Percentiles rank a stretch among this genome's conserved stretches.
Evolutionary conservation across 768 basidiomycete genomes (phyloP).

Genomic region (Trametes punicea): DNA sequence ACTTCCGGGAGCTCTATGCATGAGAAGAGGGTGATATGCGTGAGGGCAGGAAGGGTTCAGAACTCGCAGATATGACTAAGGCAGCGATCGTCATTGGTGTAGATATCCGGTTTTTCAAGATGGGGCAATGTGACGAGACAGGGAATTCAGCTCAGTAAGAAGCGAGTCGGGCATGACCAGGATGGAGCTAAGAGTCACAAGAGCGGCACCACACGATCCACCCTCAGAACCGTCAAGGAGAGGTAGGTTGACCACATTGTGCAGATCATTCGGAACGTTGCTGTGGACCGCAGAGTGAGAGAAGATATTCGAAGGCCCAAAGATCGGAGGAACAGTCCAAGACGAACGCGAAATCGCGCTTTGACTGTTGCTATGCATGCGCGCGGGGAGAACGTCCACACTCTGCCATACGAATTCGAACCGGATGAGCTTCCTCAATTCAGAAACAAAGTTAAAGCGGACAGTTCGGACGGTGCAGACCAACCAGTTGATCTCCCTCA

Average conservation of each 20-base stretch:
- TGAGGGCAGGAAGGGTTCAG: background rate
- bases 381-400: too few species aligned
- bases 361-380: too few species aligned
- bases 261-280: too few species aligned
- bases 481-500: slow-evolving; percentile 2
- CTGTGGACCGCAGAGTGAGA: too few species aligned
- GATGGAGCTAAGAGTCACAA: too few species aligned
- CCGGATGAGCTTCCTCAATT: background rate
- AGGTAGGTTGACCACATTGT: too few species aligned
- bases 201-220: too few species aligned
- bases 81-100: background rate
- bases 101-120: background rate
- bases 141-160: too few species aligned
- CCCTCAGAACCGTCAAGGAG: too few species aligned
- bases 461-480: background rate
- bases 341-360: background rate
- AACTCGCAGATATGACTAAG: background rate
- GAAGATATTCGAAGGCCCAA: too few species aligned
- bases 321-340: background rate
- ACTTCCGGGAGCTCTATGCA: background rate
- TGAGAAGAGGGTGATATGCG: background rate
- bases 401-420: too few species aligned
- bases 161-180: too few species aligned
- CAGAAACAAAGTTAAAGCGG: background rate
- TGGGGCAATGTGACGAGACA: background rate